These are phyloP conservation scores for Tympanopsis confertula DNA, from an alignment of 2,329 filamentous ascomycete species.

Conservation along the genomic window DNA sequence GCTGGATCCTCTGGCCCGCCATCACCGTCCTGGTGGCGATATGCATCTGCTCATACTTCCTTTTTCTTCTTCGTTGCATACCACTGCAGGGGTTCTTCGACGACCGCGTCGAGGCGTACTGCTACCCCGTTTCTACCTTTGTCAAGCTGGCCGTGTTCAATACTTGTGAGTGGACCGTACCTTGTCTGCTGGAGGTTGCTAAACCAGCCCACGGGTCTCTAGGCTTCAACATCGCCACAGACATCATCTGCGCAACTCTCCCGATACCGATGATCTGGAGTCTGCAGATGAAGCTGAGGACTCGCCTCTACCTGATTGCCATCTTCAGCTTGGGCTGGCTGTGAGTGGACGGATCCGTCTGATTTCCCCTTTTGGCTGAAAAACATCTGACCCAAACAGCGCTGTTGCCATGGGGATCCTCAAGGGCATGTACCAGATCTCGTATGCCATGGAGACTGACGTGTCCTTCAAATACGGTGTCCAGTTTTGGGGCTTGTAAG, in stretches of 20 bases:
- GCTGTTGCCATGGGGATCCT: constrained; percentile 25
- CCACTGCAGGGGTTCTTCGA: no score
- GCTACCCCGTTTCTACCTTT: no score
- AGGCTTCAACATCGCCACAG: constrained; percentile 29
- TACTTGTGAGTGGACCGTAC: no score
- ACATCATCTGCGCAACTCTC: constrained; percentile 27
- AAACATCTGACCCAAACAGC: constrained; percentile 9
- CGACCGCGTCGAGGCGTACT: no score
- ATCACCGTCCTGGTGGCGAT: no score
- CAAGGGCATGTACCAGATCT: constrained; percentile 23
- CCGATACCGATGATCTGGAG: constrained; percentile 27
- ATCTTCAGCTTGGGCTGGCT: constrained; percentile 29
- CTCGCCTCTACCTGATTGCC: constrained; percentile 23
- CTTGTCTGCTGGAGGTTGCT: no score
- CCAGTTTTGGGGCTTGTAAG: constrained; percentile 20
- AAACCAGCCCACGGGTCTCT: no score
- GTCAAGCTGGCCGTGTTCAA: no score
- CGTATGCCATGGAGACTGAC: constrained; percentile 15
- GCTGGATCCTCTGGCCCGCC: no score
- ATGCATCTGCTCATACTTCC: no score
- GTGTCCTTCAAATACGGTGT: constrained; percentile 17
- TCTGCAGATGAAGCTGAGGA: constrained; percentile 24
- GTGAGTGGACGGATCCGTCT: constrained; percentile 10
- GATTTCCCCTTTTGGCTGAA: neutral
- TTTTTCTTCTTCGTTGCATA: no score